A percentile compares a stretch with the other conserved stretches of the same genome.
phyloP scores from a whole-genome alignment of 2,329 filamentous ascomycete genomes.

The Onygena corvina region DNA sequence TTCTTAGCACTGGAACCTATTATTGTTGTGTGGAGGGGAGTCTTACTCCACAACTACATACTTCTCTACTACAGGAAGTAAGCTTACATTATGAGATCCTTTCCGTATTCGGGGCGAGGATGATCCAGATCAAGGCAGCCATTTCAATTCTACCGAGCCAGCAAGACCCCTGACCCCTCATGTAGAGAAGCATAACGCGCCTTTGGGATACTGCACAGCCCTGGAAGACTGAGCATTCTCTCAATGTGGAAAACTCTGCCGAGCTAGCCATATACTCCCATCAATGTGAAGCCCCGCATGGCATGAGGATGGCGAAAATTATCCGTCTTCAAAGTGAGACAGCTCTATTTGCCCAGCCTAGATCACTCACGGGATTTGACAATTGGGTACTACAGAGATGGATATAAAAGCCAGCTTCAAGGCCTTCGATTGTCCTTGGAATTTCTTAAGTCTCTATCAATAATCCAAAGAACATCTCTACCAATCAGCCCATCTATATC shows the following conservation, averaged over 20 bases:
- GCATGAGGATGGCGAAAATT: neutral
- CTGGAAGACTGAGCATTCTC: neutral
- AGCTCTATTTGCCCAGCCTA: neutral
- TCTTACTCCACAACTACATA: neutral
- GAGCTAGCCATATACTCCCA: neutral
- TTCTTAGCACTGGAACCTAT: neutral
- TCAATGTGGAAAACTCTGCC: neutral
- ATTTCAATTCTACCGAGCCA: neutral
- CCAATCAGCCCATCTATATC: neutral
- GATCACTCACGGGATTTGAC: neutral
- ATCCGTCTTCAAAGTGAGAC: neutral
- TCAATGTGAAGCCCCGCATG: neutral
- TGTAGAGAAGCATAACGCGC: neutral
- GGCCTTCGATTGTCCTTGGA: neutral
- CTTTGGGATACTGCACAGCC: neutral
- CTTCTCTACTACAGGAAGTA: neutral
- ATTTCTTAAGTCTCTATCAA: neutral
- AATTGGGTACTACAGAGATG: neutral
- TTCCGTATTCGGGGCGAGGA: neutral
- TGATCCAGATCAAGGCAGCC: neutral
- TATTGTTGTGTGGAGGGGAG: too few relatives aligned
- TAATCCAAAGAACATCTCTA: neutral
- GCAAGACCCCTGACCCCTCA: neutral
- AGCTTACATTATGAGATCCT: neutral
- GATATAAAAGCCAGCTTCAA: constrained; percentile 3